A percentile compares a stretch with the other conserved stretches of the same genome.
These are phyloP conservation scores for Collybia nuda DNA, from an alignment of 768 basidiomycete genomes.

Conservation along the genomic window DNA sequence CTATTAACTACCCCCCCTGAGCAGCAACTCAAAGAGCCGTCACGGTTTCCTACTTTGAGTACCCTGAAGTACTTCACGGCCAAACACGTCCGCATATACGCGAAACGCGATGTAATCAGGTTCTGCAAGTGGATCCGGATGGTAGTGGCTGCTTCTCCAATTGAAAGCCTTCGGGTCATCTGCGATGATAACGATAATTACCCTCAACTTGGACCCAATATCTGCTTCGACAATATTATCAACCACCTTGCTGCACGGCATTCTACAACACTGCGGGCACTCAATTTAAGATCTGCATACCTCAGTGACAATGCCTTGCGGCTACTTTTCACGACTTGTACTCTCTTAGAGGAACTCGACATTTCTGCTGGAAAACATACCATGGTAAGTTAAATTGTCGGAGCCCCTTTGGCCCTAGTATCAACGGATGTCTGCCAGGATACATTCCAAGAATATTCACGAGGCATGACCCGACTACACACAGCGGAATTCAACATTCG, in stretches of 20 bases:
- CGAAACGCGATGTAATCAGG: constrained; percentile 16
- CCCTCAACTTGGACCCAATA: constrained; percentile 4
- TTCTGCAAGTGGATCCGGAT: constrained; percentile 37
- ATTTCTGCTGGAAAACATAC: constrained; percentile 27
- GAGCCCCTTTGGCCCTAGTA: not conserved
- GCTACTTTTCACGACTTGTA: constrained; percentile 28
- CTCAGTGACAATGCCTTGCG: constrained; percentile 16
- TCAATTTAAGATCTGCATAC: constrained; percentile 20
- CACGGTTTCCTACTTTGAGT: constrained; percentile 15
- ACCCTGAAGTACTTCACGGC: constrained; percentile 32
- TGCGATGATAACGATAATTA: constrained; percentile 17
- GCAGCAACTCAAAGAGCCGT: constrained; percentile 43
- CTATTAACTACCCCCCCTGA: not conserved
- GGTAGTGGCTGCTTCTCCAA: constrained; percentile 26
- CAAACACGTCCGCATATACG: constrained; percentile 17
- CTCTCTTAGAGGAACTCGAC: constrained; percentile 32
- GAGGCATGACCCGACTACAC: constrained; percentile 24
- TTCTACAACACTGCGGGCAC: constrained; percentile 21
- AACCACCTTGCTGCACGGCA: constrained; percentile 32
- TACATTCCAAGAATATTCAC: constrained; percentile 20
- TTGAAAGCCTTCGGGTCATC: constrained; percentile 27
- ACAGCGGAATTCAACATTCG: constrained; percentile 31
- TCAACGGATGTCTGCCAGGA: constrained; percentile 11
- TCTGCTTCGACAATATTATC: constrained; percentile 31
- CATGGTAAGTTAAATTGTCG: constrained; percentile 26